Evolutionary conservation across 768 basidiomycete species (phyloP), one percentile per base, ranked within the genome.

Genomic region (Agrocybe chaxingu): DNA sequence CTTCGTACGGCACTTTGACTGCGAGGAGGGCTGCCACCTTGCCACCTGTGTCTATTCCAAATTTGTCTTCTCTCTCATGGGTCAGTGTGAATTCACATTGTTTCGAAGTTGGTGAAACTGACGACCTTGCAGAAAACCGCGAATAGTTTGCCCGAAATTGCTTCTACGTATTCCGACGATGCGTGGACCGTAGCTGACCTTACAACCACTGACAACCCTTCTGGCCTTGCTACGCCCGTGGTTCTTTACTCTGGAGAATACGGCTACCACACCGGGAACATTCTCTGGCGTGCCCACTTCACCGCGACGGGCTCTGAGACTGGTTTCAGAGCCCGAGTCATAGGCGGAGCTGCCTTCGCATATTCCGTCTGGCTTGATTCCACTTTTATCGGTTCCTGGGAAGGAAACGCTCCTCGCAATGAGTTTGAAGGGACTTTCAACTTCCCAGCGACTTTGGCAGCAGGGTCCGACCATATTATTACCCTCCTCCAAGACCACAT

Each of bases 401-500:
- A 61, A 35, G 74, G 74, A n/a, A 68, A 74, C 56, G 64, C 67
- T 3, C 55, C 64, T 0, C 66, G 67, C 42, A 56, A 62, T 7
- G 57, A 61, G 44, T 71, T 66, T 48, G 62, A 67, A 39, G 61
- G 65, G 32, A 65, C 70, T 7, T 72, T 69, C 53, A 59, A 65
- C 5, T 70, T 76, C 57, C 66, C 69, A 4, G 38, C 60, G 3
- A 52, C 53, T 6, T 47, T 74, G 54, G 47, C 41, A 8, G 50
- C 59, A 31, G 73, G 67, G 8, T 66, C 67, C 3, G 55, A 57
- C 29, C 73, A 80, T 53, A 64, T 78, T 30, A 59, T 81, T 40
- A 80, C 78, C 1, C 73, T 81, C 34, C 50, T 80, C 18, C 76
- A 80, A 60, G 79, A 79, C 54, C 79, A 79, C 51, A 79, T 79